phyloP scores from a whole-genome alignment of 2,329 filamentous ascomycete genomes.

The Teratosphaeria gauchensis region DNA sequence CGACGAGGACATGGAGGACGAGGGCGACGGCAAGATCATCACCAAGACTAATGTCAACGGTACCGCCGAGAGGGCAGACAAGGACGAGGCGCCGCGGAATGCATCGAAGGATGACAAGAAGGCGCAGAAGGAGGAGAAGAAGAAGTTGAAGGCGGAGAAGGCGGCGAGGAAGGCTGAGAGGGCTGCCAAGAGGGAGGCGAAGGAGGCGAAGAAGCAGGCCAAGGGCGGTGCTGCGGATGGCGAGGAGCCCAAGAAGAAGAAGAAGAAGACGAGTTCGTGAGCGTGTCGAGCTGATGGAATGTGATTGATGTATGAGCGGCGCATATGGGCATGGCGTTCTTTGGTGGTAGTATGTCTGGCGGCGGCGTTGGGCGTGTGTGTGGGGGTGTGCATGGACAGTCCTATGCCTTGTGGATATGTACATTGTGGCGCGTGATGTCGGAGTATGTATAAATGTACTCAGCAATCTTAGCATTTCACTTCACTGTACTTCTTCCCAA shows the following conservation, averaged over 20 bases:
- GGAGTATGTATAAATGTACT: neutral
- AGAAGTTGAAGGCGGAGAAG: constrained; percentile 16
- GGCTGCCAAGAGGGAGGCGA: constrained; percentile 28
- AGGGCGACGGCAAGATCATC: constrained; percentile 22
- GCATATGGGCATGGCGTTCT: neutral
- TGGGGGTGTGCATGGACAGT: neutral
- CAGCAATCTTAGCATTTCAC: neutral
- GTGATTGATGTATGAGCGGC: neutral
- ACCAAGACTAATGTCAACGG: constrained; percentile 14
- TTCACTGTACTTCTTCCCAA: too few relatives aligned
- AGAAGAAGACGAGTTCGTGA: constrained; percentile 6
- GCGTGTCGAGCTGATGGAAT: neutral
- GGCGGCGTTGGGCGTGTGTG: neutral
- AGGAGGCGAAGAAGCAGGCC: constrained; percentile 33
- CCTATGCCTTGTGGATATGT: neutral
- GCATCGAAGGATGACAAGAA: constrained; percentile 15
- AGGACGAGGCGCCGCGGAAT: constrained; percentile 7
- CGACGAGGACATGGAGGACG: constrained; percentile 32
- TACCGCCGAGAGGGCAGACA: constrained; percentile 7
- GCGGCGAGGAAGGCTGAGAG: constrained; percentile 17
- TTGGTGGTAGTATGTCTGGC: neutral
- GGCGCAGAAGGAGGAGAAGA: constrained; percentile 19
- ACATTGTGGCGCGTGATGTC: neutral
- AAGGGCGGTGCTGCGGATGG: constrained; percentile 43
- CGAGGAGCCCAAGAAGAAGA: constrained; percentile 16